Evolutionary conservation across 1,284 basidiomycete genomes (phyloP).

Genomic region (Trichosporon sp.): DNA sequence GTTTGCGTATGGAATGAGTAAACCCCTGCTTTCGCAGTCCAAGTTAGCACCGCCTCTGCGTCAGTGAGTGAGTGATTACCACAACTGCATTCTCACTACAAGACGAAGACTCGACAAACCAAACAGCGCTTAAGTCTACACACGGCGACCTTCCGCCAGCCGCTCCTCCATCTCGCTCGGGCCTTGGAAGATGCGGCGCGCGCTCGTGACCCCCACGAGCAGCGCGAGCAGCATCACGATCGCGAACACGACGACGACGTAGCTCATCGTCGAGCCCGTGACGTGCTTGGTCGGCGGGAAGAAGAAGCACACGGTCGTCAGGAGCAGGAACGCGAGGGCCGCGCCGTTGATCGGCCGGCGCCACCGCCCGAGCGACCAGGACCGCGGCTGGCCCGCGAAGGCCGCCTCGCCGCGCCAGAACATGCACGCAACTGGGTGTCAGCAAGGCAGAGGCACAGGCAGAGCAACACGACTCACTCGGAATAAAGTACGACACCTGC

Average conservation of each 20-base stretch:
- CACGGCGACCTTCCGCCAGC: not conserved
- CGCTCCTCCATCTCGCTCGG: slow-evolving; percentile 42
- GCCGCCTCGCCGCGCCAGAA: slow-evolving; percentile 49
- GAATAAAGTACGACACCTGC: slow-evolving; percentile 48
- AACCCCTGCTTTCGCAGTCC: no score
- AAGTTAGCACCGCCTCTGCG: no score
- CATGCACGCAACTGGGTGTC: no score
- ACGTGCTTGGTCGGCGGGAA: slow-evolving; percentile 52
- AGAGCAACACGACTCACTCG: slow-evolving; percentile 41
- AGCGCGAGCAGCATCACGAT: slow-evolving; percentile 38
- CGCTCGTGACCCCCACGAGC: slow-evolving; percentile 46
- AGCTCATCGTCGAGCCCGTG: slow-evolving; percentile 50
- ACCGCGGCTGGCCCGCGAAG: slow-evolving; percentile 37
- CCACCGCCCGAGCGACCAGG: slow-evolving; percentile 38
- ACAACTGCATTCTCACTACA: no score
- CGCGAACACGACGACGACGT: slow-evolving; percentile 43
- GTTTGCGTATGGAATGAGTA: no score
- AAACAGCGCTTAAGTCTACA: not conserved
- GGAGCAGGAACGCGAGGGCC: slow-evolving; percentile 47
- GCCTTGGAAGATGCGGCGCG: slow-evolving; percentile 44
- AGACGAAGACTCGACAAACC: no score
- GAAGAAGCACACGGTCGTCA: slow-evolving; percentile 53
- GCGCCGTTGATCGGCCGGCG: slow-evolving; percentile 41
- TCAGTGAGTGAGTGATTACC: no score
- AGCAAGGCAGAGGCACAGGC: slow-evolving; percentile 46